Conservation (phyloP, 345 rosid species). For the Acer negundo region DNA sequence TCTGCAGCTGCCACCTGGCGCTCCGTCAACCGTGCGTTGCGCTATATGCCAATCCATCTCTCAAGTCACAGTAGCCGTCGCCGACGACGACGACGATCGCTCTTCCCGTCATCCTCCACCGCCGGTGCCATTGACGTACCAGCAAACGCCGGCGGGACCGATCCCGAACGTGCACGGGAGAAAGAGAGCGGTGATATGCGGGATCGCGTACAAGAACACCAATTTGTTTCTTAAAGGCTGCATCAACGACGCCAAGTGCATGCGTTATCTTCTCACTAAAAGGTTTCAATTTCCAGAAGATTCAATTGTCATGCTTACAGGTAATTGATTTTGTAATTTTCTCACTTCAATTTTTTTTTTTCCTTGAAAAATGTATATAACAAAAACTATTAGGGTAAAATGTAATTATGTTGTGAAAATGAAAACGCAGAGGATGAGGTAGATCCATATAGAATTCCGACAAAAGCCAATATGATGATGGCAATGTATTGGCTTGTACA, state of each 20-base stretch:
- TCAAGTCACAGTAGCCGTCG: conserved; percentile 48
- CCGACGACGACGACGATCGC: conserved; percentile 31
- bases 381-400: too few relatives aligned
- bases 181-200: conserved; percentile 83
- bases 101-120: conserved; percentile 47
- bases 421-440: conserved; percentile 76
- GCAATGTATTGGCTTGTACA: conserved; percentile 88
- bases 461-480: conserved; percentile 79
- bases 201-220: conserved; percentile 71
- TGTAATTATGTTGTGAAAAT: too few relatives aligned
- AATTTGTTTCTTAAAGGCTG: conserved; percentile 75
- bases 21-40: conserved; percentile 82
- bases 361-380: too few relatives aligned
- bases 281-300: conserved; percentile 67
- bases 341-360: too few relatives aligned
- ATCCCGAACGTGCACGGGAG: conserved; percentile 61
- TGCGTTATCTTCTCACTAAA: conserved; percentile 78
- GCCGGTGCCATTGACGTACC: conserved; percentile 35
- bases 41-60: conserved; percentile 73
- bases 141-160: conserved; percentile 36
- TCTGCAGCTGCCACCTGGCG: conserved; percentile 78
- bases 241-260: conserved; percentile 90
- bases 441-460: conserved; percentile 72
- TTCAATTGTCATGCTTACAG: conserved; percentile 87
- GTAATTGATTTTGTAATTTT: conserved; percentile 30